These are phyloP conservation scores for Hortiboletus flavorubellus DNA, from an alignment of 768 basidiomycete species.

Conservation along the genomic window DNA sequence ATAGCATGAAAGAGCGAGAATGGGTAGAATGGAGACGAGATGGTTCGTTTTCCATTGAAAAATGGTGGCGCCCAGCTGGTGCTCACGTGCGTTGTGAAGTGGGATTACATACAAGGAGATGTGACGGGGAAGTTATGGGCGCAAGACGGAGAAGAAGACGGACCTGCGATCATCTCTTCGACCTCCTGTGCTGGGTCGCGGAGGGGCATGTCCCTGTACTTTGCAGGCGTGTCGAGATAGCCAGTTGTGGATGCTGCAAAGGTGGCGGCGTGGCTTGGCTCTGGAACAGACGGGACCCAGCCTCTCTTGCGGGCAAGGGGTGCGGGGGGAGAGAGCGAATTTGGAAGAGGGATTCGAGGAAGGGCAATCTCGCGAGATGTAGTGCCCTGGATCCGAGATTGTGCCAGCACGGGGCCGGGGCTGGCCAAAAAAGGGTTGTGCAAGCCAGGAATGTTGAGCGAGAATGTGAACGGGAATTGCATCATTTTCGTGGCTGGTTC, in stretches of 20 bases:
- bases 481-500: conserved; percentile 34
- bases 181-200: conserved; percentile 37
- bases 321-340: conserved; percentile 34
- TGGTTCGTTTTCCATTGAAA: conserved; percentile 18
- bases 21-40: conserved; percentile 10
- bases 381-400: conserved; percentile 26
- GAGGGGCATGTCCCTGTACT: conserved; percentile 44
- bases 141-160: conserved; percentile 21
- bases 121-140: conserved; percentile 20
- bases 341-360: conserved; percentile 13
- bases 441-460: conserved; percentile 59
- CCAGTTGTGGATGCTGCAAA: conserved; percentile 55
- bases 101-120: conserved; percentile 20
- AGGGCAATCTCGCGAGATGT: conserved; percentile 6
- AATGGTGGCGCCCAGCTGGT: conserved; percentile 3
- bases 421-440: conserved; percentile 57
- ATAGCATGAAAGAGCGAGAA: conserved; percentile 27
- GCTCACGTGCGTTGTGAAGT: conserved; percentile 17
- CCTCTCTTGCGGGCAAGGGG: conserved; percentile 58
- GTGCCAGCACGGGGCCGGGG: conserved; percentile 15
- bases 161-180: conserved; percentile 47
- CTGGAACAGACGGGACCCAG: conserved; percentile 65
- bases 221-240: conserved; percentile 67
- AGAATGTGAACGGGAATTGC: conserved; percentile 74
- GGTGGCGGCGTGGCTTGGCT: conserved; percentile 50